phyloP scores from a whole-genome alignment of 2,329 filamentous ascomycete species.

The Colletotrichum euphorbiae region DNA sequence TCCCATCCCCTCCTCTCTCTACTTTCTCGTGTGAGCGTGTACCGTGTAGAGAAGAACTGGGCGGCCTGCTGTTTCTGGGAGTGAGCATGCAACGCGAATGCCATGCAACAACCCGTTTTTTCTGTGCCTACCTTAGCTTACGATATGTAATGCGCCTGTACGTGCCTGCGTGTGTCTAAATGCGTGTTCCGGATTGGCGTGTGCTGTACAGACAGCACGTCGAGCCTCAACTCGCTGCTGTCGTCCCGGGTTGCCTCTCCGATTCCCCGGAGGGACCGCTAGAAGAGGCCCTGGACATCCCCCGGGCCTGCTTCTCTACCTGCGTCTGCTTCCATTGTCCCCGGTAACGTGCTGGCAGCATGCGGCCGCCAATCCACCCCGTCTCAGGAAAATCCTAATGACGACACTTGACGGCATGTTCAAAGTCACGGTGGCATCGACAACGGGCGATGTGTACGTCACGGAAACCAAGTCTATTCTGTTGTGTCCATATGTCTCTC shows the following conservation, averaged over 20 bases:
- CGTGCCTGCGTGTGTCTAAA: background rate
- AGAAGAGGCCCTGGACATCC: background rate
- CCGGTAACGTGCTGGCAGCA: background rate
- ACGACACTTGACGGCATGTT: background rate
- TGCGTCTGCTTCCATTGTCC: background rate
- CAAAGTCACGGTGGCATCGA: slow-evolving; percentile 14
- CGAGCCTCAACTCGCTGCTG: slow-evolving; percentile 7
- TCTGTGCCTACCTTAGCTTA: background rate
- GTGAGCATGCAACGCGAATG: background rate
- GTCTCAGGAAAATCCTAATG: background rate
- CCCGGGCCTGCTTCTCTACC: background rate
- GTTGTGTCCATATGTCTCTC: slow-evolving; percentile 21
- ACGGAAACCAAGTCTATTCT: slow-evolving; percentile 14
- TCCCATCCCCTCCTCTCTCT: too few species aligned
- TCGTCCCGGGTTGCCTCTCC: background rate
- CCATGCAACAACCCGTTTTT: background rate
- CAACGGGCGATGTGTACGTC: slow-evolving; percentile 18
- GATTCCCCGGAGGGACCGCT: background rate
- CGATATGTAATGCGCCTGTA: background rate
- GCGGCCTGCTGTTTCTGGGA: too few species aligned
- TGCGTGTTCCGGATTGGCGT: background rate
- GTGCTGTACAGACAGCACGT: background rate
- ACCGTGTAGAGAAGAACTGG: too few species aligned
- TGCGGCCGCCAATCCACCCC: slow-evolving; percentile 1
- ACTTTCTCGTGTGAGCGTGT: too few species aligned